Conservation (phyloP, 495 filamentous ascomycete species). For the Xylaria telfairii region DNA sequence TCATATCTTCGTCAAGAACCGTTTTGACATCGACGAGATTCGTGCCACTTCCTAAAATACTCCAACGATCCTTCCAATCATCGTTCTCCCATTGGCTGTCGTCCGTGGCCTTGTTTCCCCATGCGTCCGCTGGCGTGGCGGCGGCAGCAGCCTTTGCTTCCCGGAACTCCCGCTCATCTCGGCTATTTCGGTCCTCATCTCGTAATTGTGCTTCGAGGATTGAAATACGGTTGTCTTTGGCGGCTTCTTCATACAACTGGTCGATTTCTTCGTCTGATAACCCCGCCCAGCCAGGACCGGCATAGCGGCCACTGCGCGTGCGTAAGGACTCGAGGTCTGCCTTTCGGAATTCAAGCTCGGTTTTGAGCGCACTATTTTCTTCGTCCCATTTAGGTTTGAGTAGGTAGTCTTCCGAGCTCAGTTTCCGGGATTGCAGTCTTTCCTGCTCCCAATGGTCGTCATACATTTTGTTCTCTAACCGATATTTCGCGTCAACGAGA, state of each 20-base stretch:
- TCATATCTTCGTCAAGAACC: slow-evolving; percentile 5
- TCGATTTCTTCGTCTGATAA: background rate
- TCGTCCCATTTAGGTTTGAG: background rate
- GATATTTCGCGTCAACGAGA: background rate
- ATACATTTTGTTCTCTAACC: background rate
- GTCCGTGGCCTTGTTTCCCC: background rate
- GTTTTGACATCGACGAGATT: slow-evolving; percentile 7
- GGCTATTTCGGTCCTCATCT: background rate
- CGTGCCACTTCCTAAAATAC: slow-evolving; percentile 8
- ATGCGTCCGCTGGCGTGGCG: background rate
- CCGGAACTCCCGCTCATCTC: background rate
- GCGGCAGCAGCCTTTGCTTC: slow-evolving; percentile 3
- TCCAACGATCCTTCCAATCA: slow-evolving; percentile 13
- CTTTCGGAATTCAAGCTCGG: background rate
- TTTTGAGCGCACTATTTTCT: background rate
- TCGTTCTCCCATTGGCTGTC: slow-evolving; percentile 12
- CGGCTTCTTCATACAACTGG: background rate
- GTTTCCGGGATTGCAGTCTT: background rate
- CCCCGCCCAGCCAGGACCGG: background rate
- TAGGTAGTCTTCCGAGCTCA: background rate
- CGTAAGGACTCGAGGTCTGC: background rate
- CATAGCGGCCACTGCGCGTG: background rate
- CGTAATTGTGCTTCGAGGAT: background rate
- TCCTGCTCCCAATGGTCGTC: background rate
- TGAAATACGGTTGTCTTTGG: background rate